These are phyloP conservation scores for Euphorbia corollata DNA, from an alignment of 441 rosid species.

Conservation along the genomic window DNA sequence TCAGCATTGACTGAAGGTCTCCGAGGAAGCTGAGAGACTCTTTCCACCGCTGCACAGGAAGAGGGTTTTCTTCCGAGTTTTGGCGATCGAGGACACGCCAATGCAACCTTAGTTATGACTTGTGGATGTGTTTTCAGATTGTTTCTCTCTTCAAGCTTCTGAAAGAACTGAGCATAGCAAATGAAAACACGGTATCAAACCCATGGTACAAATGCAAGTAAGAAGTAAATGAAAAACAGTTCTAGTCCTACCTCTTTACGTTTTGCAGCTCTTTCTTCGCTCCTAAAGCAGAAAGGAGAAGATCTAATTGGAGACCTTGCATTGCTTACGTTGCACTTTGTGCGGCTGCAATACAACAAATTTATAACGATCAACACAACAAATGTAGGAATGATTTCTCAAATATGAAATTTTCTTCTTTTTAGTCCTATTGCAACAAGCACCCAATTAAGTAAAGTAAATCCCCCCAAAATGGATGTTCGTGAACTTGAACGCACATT, in stretches of 20 bases:
- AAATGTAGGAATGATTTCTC: constrained; percentile 14
- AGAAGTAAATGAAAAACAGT: constrained; percentile 15
- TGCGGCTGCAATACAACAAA: constrained; percentile 28
- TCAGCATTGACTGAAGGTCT: constrained; percentile 26
- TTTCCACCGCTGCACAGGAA: constrained; percentile 21
- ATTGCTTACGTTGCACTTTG: constrained; percentile 40
- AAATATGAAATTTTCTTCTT: background rate
- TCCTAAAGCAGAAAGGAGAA: constrained; percentile 68
- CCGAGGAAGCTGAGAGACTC: constrained; percentile 28
- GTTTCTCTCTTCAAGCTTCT: constrained; percentile 62
- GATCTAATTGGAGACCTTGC: constrained; percentile 32
- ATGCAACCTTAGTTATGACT: constrained; percentile 35
- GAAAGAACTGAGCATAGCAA: constrained; percentile 42
- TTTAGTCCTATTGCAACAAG: background rate
- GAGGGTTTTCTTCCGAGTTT: constrained; percentile 41
- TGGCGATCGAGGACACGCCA: constrained; percentile 32
- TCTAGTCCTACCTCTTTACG: constrained; percentile 64
- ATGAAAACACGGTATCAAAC: constrained; percentile 11
- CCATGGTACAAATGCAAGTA: constrained; percentile 5
- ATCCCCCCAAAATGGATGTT: too few relatives aligned
- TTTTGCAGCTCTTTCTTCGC: constrained; percentile 75
- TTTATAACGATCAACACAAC: constrained; percentile 14
- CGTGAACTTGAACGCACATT: too few relatives aligned
- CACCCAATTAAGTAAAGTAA: too few relatives aligned
- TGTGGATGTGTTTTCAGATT: constrained; percentile 29